A percentile compares a stretch with the other conserved stretches of the same genome.
Evolutionary conservation across 2,329 filamentous ascomycete genomes (phyloP).

Genomic region (Didymella glomerata): DNA sequence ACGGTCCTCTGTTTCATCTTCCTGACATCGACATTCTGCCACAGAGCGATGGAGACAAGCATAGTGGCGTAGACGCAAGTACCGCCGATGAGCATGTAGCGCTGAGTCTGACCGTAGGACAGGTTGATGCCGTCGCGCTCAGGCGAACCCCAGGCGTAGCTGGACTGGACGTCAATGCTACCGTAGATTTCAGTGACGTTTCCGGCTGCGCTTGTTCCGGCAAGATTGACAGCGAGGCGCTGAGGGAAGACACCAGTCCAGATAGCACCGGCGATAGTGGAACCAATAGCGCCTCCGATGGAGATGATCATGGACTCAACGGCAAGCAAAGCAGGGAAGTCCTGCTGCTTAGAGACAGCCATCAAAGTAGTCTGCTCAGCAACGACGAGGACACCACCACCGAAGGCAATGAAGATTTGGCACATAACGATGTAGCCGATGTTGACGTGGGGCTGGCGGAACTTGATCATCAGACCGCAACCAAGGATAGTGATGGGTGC

Average conservation of each 20-base stretch:
- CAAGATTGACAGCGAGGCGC: conserved; percentile 58
- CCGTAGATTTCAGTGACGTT: conserved; percentile 58
- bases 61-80: conserved; percentile 40
- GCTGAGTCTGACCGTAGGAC: conserved; percentile 49
- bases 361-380: conserved; percentile 47
- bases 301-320: conserved; percentile 68
- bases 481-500: conserved; percentile 47
- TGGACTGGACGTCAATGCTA: conserved; percentile 62
- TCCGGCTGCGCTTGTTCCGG: conserved; percentile 53
- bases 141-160: conserved; percentile 60
- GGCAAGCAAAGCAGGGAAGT: conserved; percentile 45
- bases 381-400: conserved; percentile 46
- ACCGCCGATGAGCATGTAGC: conserved; percentile 50
- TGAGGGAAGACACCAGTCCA: conserved; percentile 68
- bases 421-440: conserved; percentile 49
- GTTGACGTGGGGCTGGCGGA: conserved; percentile 47
- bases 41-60: conserved; percentile 36
- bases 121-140: conserved; percentile 56
- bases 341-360: conserved; percentile 45
- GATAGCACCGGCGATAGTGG: conserved; percentile 69
- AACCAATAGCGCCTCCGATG: conserved; percentile 58
- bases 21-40: conserved; percentile 45
- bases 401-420: conserved; percentile 49
- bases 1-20: conserved; percentile 46
- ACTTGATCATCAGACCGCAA: conserved; percentile 50